phyloP scores from a whole-genome alignment of 768 basidiomycete species.

The Hypholoma fasciculare region DNA sequence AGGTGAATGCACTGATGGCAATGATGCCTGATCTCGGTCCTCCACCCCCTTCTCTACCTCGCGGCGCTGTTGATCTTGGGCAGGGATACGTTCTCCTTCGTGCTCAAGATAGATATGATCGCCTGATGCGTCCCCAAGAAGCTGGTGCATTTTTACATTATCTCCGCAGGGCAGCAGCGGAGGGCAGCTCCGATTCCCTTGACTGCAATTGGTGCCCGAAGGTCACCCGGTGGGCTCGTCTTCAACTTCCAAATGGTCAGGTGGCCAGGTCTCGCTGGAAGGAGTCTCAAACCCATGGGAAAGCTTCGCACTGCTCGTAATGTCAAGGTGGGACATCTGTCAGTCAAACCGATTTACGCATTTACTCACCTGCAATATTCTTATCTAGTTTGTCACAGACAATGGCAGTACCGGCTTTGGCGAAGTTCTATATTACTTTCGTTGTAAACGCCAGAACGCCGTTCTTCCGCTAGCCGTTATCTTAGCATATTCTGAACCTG shows the following conservation, averaged over 20 bases:
- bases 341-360: neutral
- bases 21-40: slow-evolving; percentile 11
- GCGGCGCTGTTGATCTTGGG: slow-evolving; percentile 9
- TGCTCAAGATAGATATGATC: slow-evolving; percentile 13
- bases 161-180: neutral
- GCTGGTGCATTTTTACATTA: slow-evolving; percentile 2
- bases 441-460: neutral
- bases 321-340: slow-evolving; percentile 27
- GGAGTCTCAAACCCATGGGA: slow-evolving; percentile 22
- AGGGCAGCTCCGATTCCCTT: no score
- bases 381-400: neutral
- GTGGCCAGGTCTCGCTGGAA: slow-evolving; percentile 32
- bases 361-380: neutral
- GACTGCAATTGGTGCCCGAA: neutral
- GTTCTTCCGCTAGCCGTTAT: slow-evolving; percentile 1
- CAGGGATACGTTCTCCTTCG: slow-evolving; percentile 17
- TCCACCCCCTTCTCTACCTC: slow-evolving; percentile 9
- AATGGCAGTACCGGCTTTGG: slow-evolving; percentile 4
- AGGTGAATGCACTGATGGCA: slow-evolving; percentile 19
- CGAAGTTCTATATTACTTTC: slow-evolving; percentile 7
- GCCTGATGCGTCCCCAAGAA: neutral
- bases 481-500: neutral
- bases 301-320: slow-evolving; percentile 26
- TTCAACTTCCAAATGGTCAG: slow-evolving; percentile 37
- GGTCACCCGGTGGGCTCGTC: slow-evolving; percentile 26